These are phyloP conservation scores for Botrytis fragariae DNA, from an alignment of 2,329 filamentous ascomycete genomes.

Conservation along the genomic window DNA sequence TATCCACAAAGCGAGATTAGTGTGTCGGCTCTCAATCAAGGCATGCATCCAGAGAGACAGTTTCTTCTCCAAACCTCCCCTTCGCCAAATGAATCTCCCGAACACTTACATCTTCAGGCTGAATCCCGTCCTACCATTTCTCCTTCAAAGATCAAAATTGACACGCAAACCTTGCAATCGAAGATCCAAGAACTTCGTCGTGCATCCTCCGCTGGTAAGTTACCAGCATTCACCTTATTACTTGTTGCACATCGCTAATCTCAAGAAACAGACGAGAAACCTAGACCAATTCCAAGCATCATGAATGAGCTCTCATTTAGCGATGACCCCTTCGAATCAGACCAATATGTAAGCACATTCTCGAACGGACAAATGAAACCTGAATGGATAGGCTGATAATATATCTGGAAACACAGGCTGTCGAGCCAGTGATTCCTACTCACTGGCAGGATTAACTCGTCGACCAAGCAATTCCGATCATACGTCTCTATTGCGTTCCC, in stretches of 20 bases:
- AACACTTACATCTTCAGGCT: neutral
- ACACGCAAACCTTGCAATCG: neutral
- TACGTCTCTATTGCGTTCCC: neutral
- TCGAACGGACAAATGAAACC: neutral
- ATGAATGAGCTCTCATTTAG: neutral
- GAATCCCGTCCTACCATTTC: neutral
- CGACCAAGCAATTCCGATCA: neutral
- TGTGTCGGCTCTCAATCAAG: neutral
- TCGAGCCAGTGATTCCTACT: neutral
- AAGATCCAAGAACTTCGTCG: neutral
- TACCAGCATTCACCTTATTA: neutral
- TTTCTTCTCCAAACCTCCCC: neutral
- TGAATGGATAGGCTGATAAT: neutral
- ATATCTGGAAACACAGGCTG: neutral
- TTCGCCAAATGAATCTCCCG: neutral
- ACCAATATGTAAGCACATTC: neutral
- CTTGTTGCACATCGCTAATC: neutral
- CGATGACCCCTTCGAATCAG: neutral
- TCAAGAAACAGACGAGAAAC: neutral
- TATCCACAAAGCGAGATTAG: neutral
- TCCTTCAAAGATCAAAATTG: neutral
- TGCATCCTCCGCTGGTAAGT: neutral
- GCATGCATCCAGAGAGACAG: neutral
- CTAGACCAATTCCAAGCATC: conserved; percentile 2
- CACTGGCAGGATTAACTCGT: conserved; percentile 9